Conservation (phyloP, 352 stramenopile species). For the Phytophthora kernoviae region DNA sequence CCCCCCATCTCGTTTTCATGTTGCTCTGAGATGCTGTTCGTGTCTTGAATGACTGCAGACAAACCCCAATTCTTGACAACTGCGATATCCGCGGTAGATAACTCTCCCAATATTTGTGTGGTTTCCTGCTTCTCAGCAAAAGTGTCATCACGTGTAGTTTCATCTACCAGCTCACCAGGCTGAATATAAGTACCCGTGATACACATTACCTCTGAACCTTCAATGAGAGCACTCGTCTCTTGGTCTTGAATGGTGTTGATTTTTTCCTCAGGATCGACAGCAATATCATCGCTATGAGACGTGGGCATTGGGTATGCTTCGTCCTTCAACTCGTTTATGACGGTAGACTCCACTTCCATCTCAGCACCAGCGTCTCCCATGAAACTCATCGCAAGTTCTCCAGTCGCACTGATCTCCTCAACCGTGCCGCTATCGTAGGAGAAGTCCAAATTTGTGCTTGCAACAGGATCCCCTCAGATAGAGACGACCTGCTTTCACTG, state of each 20-base stretch:
- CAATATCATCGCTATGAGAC: neutral
- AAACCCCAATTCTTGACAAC: neutral
- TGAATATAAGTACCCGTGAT: neutral
- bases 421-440: neutral
- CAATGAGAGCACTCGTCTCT: neutral
- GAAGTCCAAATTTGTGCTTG: neutral
- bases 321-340: too few relatives aligned
- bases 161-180: neutral
- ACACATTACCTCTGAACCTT: neutral
- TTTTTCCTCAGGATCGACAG: neutral
- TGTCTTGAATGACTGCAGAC: neutral
- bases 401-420: conserved; percentile 9
- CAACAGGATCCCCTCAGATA: neutral
- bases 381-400: neutral
- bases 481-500: neutral
- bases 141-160: neutral
- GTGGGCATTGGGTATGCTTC: too few relatives aligned
- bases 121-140: neutral
- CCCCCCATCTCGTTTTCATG: neutral
- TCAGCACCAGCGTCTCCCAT: too few relatives aligned
- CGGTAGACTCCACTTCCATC: too few relatives aligned
- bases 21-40: neutral
- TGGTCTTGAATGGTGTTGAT: too few relatives aligned
- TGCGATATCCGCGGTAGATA: neutral
- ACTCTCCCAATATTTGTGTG: neutral